These are phyloP conservation scores for Trichoderma breve DNA, from an alignment of 2,329 filamentous ascomycete genomes.

Conservation along the genomic window DNA sequence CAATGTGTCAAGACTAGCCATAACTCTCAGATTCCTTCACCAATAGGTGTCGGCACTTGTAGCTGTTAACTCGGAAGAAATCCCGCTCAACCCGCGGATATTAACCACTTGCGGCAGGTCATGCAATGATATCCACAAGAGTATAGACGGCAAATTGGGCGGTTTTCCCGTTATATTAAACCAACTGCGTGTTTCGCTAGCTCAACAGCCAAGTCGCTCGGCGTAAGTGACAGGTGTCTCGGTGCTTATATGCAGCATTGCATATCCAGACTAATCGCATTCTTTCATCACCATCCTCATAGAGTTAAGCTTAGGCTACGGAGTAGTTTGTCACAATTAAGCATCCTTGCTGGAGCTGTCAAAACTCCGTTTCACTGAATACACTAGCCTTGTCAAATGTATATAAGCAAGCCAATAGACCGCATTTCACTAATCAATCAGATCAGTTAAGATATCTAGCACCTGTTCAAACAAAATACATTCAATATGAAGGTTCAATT, in stretches of 20 bases:
- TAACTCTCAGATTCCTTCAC: neutral
- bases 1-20: neutral
- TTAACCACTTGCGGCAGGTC: neutral
- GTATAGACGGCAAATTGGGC: neutral
- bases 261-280: neutral
- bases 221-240: neutral
- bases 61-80: neutral
- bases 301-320: neutral
- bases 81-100: neutral
- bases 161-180: neutral
- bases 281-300: slow-evolving; percentile 5
- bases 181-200: neutral
- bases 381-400: neutral
- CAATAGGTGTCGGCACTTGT: neutral
- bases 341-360: neutral
- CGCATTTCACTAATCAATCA: neutral
- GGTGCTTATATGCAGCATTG: neutral
- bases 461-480: neutral
- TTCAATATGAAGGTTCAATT: neutral
- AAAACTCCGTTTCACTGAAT: neutral
- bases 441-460: neutral
- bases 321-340: neutral
- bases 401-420: neutral
- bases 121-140: neutral
- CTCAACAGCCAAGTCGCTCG: neutral